Conservation (phyloP, 306 rosid genomes). For the Hippophae gyantsensis region DNA sequence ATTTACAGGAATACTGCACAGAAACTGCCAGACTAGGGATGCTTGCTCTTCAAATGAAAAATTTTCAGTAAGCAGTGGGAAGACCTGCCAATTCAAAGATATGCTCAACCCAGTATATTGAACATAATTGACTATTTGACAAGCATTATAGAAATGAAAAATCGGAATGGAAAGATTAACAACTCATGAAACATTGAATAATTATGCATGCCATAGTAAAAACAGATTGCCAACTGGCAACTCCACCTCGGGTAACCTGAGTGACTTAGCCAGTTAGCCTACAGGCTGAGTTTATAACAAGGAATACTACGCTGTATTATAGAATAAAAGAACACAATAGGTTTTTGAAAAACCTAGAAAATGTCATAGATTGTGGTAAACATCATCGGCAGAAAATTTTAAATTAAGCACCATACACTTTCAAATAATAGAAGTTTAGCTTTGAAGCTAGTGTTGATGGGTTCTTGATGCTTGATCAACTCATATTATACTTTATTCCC, state of each 20-base stretch:
- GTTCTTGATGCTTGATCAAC: constrained; percentile 3
- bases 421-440: not conserved
- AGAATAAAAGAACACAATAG: no score
- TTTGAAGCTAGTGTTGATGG: not conserved
- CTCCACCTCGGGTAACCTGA: no score
- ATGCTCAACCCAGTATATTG: constrained; percentile 1
- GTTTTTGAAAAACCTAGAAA: no score
- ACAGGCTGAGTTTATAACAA: no score
- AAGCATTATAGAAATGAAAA: not conserved
- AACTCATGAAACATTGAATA: not conserved
- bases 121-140: not conserved
- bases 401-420: not conserved
- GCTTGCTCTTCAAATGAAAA: constrained; percentile 77
- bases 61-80: constrained; percentile 84
- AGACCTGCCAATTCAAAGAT: constrained; percentile 52
- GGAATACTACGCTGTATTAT: no score
- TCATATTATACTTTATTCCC: no score
- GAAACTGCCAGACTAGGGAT: constrained; percentile 85
- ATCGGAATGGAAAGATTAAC: not conserved
- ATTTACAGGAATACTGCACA: constrained; percentile 89
- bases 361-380: no score
- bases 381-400: not conserved
- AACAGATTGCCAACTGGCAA: no score
- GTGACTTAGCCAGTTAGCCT: no score
- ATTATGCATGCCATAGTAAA: no score